Evolutionary conservation across 306 rosid genomes (phyloP), one percentile per base, ranked within the genome.

Genomic region (Trifolium dubium): DNA sequence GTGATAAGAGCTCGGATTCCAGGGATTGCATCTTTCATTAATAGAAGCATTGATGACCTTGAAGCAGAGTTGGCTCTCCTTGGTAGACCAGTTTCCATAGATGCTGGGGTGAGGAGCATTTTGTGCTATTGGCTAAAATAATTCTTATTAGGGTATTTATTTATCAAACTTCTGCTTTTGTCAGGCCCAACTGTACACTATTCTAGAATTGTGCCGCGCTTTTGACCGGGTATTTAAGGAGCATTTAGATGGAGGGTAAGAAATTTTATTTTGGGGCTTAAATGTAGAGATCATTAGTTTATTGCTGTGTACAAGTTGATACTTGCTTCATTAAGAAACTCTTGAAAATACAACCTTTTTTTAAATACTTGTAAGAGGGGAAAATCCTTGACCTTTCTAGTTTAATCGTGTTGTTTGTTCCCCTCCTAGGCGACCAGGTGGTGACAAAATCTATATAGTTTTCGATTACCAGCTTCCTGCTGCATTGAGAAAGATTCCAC

Each of bases 381-480:
- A 68, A 74, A 32, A 10, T 2, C 41, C 56, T 44, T 64, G 73
- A 75, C 74, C 4, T 28, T 76, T 76, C 30, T 70, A 19, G 65
- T 14, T 69, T 67, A 44, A 2, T 43, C 14, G 7, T 89, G 81
- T 31, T 60, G 66, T 83, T 32, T 32, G 63, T 80, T 90, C 6
- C 40, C 19, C 28, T 62, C 54, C 47, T 62, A 94, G 99, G 83
- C 89, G 99, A 78, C 80, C 98, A 9, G 99, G 99, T 41, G 99
- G 99, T 67, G 96, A 94, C 79, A 82, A 95, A 68, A 92, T 94
- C 82, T 92, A 92, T 58, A 81, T 82, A 39, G 92, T 94, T 71
- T 94, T 94, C 54, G 96, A 94, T 82, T 75, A 88, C 85, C 99
- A 94, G 85, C 98, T 94, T 75, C 99, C 99, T 32, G 89, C 96